Percentiles rank a stretch among this genome's conserved stretches.
These are phyloP conservation scores for Verticillium nubilum DNA, from an alignment of 2,329 filamentous ascomycete species.

Conservation along the genomic window DNA sequence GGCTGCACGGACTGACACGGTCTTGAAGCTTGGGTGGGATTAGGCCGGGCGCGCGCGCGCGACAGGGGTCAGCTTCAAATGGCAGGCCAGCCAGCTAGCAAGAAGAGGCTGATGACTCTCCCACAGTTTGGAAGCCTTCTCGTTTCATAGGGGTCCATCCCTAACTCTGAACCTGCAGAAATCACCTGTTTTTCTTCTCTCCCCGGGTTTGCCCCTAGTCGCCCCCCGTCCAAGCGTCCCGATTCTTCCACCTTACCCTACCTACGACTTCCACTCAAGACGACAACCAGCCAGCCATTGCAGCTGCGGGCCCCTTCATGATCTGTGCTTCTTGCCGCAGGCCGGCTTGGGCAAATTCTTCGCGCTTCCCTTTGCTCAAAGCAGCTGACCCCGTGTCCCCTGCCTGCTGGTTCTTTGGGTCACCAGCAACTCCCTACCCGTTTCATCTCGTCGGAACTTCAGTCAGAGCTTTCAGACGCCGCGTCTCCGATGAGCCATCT, in stretches of 20 bases:
- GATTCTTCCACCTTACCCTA: not conserved
- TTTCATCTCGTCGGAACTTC: not conserved
- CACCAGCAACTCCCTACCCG: not conserved
- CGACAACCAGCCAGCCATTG: not conserved
- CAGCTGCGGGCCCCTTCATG: not conserved
- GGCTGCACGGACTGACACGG: not conserved
- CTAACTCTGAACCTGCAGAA: conserved; percentile 10
- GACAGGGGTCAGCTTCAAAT: not conserved
- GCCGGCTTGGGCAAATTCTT: not conserved
- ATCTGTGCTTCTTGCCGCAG: not conserved
- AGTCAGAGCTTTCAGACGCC: not conserved
- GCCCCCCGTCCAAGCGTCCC: conserved; percentile 3
- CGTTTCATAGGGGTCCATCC: not conserved
- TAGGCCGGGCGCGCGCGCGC: not conserved
- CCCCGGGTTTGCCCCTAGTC: not conserved
- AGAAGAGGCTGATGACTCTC: not conserved
- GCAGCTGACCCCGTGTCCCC: not conserved
- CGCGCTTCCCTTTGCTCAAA: not conserved
- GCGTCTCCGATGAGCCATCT: not conserved
- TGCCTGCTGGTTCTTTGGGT: not conserved
- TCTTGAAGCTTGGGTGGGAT: not conserved
- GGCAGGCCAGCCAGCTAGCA: not conserved
- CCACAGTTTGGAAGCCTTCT: not conserved
- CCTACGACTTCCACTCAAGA: not conserved
- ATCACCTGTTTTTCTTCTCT: conserved; percentile 7